Base-by-base conservation (phyloP, 345 rosid genomes). In the Cochlearia excelsa region DNA sequence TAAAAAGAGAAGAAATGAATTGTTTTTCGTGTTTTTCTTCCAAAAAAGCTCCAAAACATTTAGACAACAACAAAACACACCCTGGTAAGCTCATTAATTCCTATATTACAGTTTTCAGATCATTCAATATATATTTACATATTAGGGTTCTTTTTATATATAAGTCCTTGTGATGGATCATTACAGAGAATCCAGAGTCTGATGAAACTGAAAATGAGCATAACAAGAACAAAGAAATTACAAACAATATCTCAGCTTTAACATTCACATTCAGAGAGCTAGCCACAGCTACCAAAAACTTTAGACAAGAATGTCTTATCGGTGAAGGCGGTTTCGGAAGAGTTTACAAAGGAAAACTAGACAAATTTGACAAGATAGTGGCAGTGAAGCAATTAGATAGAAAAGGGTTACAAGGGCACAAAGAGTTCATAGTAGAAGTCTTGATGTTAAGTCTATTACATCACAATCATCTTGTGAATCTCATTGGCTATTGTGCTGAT, bases 291-390 rank as follows among this genome's bases (percentile, higher is more conserved):
- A 53, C 30, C 57, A 53, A 53, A 7, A 53, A 53, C 26, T 53
- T 53, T 16, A 53, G 57, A 26, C 30, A 53, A 53, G 57, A 53
- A 26, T 53, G 30, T 53, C 23, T 53, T 30, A 53, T 53, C 57
- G 57, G 57, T 37, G 42, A 35, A 53, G 57, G 57, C 7, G 57
- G 57, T 53, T 53, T 53, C 9, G 57, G 30, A 10, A 53, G 57
- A 38, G 43, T 53, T 53, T 53, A 53, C 43, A 53, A 35, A 30
- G 50, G 50, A 46, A 46, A 26, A 35, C 40, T 53, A 29, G 42
- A 53, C 26, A 53, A 53, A 35, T 10, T n/a, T 9, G 57, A 28
- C 6, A 7, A 53, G 57, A 42, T 26, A 46, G 57, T 52, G 57
- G 57, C 57, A 5, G 57, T 52, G 42, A 52, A 52, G 7, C 57